Percentiles rank a stretch among this genome's conserved stretches.
Conservation (phyloP, 2,329 filamentous ascomycete species). For the Colletotrichum sp. region DNA sequence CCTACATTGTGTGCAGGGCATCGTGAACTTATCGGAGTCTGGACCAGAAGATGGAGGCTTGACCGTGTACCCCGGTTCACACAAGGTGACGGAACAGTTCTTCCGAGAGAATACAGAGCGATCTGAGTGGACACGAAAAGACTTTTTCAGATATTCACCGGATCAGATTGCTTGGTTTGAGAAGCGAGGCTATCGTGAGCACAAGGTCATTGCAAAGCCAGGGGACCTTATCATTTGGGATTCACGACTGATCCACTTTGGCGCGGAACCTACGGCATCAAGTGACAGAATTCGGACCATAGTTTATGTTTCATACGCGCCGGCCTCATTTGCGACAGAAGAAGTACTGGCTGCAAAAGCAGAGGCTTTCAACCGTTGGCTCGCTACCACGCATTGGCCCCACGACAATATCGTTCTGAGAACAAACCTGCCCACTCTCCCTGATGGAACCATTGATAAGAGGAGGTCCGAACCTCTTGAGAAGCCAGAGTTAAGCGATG, state of each 20-base stretch:
- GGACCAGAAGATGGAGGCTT: constrained; percentile 23
- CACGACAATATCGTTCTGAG: constrained; percentile 39
- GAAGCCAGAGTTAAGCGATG: background rate
- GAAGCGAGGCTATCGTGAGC: constrained; percentile 31
- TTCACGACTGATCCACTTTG: constrained; percentile 37
- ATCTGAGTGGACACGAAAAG: background rate
- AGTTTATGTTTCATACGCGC: constrained; percentile 40
- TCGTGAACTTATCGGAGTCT: constrained; percentile 27
- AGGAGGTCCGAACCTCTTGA: background rate
- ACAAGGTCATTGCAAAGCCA: constrained; percentile 36
- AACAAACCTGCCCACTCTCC: constrained; percentile 20
- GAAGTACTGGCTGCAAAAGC: constrained; percentile 24
- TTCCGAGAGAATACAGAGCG: background rate
- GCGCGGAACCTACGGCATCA: constrained; percentile 20
- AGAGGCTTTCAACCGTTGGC: constrained; percentile 26
- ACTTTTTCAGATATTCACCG: background rate
- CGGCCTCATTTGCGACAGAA: constrained; percentile 34
- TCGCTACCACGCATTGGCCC: constrained; percentile 34
- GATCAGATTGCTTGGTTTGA: constrained; percentile 30
- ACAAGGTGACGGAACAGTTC: background rate
- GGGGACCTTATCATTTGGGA: constrained; percentile 42
- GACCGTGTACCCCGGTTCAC: constrained; percentile 9
- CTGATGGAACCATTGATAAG: constrained; percentile 24
- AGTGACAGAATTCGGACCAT: constrained; percentile 37
- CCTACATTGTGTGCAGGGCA: constrained; percentile 32